A percentile compares a stretch with the other conserved stretches of the same genome.
Conservation (phyloP, 306 rosid genomes). For the Lagenaria siceraria region DNA sequence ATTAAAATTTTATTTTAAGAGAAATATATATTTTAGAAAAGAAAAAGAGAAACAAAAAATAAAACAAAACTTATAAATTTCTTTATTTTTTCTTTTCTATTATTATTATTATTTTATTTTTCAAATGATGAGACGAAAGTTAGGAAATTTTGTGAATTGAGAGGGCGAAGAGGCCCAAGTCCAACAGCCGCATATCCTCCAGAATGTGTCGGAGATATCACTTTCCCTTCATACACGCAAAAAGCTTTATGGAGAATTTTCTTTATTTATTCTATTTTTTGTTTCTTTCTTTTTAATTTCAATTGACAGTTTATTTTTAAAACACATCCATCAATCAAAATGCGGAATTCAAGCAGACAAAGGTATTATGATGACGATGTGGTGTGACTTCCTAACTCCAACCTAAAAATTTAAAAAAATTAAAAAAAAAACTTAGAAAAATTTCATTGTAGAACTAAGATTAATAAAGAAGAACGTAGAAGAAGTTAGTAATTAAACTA, state of each 20-base stretch:
- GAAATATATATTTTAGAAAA: no score
- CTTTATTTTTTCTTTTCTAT: no score
- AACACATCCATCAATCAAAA: conserved; percentile 13
- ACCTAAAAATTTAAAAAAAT: not conserved
- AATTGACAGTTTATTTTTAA: not conserved
- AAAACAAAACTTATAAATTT: no score
- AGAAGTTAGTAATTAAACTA: no score
- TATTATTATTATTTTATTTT: no score
- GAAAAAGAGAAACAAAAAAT: no score
- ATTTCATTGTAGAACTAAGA: no score
- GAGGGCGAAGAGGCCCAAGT: not conserved
- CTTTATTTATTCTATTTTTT: not conserved
- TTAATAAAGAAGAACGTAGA: no score
- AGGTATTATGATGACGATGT: conserved; percentile 1
- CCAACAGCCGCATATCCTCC: not conserved
- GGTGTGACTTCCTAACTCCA: not conserved
- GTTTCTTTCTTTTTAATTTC: not conserved
- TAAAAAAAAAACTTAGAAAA: no score
- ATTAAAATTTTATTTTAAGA: no score
- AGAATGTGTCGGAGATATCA: not conserved
- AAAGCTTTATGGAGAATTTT: not conserved
- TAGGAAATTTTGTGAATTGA: not conserved
- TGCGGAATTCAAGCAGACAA: conserved; percentile 10
- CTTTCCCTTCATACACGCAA: not conserved
- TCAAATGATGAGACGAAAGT: no score